phyloP scores from a whole-genome alignment of 169 alveolate species.

The Plasmodium vivax region DNA sequence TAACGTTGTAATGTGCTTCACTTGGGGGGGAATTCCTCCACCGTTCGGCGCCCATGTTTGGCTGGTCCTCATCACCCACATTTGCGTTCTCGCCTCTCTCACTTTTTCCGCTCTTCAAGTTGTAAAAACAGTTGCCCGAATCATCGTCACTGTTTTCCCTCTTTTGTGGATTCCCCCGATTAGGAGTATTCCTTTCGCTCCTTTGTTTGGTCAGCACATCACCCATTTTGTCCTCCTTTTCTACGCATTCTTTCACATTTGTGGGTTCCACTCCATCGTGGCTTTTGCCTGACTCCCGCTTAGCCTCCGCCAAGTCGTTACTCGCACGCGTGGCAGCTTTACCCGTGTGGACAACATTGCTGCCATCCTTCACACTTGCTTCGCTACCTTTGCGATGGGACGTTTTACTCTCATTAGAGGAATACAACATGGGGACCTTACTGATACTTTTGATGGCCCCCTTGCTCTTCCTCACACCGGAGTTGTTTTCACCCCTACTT shows the following conservation, averaged over 20 bases:
- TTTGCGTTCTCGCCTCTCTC: background rate
- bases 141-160: background rate
- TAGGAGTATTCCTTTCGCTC: background rate
- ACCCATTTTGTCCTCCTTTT: background rate
- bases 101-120: background rate
- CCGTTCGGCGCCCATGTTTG: background rate
- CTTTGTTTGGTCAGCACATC: background rate
- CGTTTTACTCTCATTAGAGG: background rate
- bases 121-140: background rate
- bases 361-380: background rate
- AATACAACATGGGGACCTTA: background rate
- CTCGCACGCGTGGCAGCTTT: background rate
- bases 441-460: background rate
- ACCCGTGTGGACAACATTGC: background rate
- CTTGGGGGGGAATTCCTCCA: background rate
- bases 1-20: background rate
- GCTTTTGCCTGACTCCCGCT: background rate
- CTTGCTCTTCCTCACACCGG: constrained; percentile 23
- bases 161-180: background rate
- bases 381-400: background rate
- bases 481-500: constrained; percentile 29
- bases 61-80: background rate
- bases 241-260: background rate
- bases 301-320: background rate
- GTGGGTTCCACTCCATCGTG: background rate